Evolutionary conservation across 257 asterid species (phyloP).

Genomic region (Thymus quinquecostatus): DNA sequence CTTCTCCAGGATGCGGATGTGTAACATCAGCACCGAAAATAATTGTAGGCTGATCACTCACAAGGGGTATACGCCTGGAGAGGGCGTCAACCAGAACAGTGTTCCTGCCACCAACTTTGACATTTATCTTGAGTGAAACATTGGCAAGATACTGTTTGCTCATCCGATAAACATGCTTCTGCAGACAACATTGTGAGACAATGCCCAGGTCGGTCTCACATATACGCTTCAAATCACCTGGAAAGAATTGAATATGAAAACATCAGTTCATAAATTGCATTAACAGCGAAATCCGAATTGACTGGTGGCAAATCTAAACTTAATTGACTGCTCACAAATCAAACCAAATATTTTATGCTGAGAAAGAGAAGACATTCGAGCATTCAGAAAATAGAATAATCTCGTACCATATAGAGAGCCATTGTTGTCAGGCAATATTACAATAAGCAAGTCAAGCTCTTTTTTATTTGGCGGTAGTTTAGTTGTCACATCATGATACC

Average conservation of each 20-base stretch:
- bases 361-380: background rate
- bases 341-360: no score
- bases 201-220: slow-evolving; percentile 98
- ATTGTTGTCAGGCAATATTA: slow-evolving; percentile 87
- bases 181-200: slow-evolving; percentile 94
- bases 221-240: slow-evolving; percentile 89
- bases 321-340: background rate
- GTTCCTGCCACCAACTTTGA: slow-evolving; percentile 96
- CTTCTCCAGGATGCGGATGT: slow-evolving; percentile 99
- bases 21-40: slow-evolving; percentile 99
- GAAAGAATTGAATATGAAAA: background rate
- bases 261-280: background rate
- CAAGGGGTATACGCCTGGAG: slow-evolving; percentile 87
- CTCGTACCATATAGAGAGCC: slow-evolving; percentile 91
- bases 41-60: slow-evolving; percentile 88
- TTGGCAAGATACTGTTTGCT: slow-evolving; percentile 94
- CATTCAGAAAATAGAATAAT: background rate
- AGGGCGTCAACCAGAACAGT: slow-evolving; percentile 90
- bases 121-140: slow-evolving; percentile 86
- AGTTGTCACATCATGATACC: slow-evolving; percentile 70
- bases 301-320: background rate
- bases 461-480: slow-evolving; percentile 56
- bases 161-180: slow-evolving; percentile 78
- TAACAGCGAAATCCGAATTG: background rate
- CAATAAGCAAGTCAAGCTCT: slow-evolving; percentile 91